Conservation (phyloP, 2,329 filamentous ascomycete species). For the Mycocentrospora acerina region DNA sequence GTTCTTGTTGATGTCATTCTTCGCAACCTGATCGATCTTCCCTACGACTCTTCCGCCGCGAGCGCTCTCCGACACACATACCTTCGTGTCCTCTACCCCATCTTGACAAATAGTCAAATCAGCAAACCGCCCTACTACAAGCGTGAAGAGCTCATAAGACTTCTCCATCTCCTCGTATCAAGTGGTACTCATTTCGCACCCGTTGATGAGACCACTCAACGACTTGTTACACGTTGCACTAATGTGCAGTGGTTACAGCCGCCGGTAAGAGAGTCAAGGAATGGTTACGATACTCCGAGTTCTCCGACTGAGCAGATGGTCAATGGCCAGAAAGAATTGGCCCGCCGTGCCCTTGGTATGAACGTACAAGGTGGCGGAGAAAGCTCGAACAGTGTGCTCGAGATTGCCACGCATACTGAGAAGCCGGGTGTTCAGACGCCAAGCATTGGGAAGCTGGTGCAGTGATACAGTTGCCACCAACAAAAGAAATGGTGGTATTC, state of each 20-base stretch:
- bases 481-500: no score
- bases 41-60: slow-evolving; percentile 65
- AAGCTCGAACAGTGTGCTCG: slow-evolving; percentile 41
- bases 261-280: slow-evolving; percentile 22
- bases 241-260: slow-evolving; percentile 67
- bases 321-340: slow-evolving; percentile 41
- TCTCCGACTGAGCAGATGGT: slow-evolving; percentile 25
- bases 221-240: slow-evolving; percentile 73
- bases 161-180: slow-evolving; percentile 68
- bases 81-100: slow-evolving; percentile 84
- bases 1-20: slow-evolving; percentile 95
- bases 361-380: slow-evolving; percentile 38
- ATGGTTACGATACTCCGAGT: slow-evolving; percentile 18
- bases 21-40: slow-evolving; percentile 92
- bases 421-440: slow-evolving; percentile 46
- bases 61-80: slow-evolving; percentile 82
- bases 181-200: slow-evolving; percentile 75
- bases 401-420: slow-evolving; percentile 43
- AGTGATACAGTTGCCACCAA: slow-evolving; percentile 5
- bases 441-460: slow-evolving; percentile 29
- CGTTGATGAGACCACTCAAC: slow-evolving; percentile 75
- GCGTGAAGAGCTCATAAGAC: slow-evolving; percentile 74
- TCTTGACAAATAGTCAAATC: slow-evolving; percentile 89
- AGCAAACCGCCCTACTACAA: slow-evolving; percentile 89
- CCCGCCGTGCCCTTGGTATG: slow-evolving; percentile 43